phyloP scores from a whole-genome alignment of 345 rosid genomes.

The Murraya koenigii region DNA sequence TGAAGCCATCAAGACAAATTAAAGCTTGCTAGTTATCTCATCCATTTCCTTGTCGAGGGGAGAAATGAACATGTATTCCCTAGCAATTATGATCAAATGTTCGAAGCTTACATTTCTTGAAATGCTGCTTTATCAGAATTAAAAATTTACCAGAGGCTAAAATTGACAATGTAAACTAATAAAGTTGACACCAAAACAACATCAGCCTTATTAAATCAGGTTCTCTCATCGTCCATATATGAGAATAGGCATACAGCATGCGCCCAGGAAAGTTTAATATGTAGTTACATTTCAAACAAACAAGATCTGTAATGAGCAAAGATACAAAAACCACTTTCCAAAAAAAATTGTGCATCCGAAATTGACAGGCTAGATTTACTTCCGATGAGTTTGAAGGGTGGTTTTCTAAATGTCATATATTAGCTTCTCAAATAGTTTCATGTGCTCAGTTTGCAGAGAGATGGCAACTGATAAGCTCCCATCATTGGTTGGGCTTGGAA shows the following conservation, averaged over 20 bases:
- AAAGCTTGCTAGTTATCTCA: background rate
- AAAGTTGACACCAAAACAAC: background rate
- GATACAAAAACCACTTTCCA: background rate
- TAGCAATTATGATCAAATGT: background rate
- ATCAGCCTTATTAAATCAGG: background rate
- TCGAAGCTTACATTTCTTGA: background rate
- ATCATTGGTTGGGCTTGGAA: conserved; percentile 74
- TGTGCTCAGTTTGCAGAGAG: conserved; percentile 69
- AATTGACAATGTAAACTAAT: background rate
- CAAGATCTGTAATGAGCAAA: background rate
- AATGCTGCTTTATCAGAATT: background rate
- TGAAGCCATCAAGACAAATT: background rate
- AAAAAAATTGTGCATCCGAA: background rate
- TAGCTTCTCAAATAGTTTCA: conserved; percentile 70
- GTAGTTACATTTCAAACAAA: background rate
- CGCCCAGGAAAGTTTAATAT: background rate
- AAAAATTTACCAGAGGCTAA: background rate
- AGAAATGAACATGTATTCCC: background rate
- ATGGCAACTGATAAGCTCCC: conserved; percentile 84
- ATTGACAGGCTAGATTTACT: background rate
- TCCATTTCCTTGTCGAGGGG: background rate
- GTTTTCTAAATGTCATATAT: conserved; percentile 38
- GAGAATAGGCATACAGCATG: background rate
- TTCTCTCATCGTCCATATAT: background rate
- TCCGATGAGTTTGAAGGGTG: background rate